Evolutionary conservation across 1,139 yeast genomes (phyloP).

Genomic region (Nakaseomyces sp.): DNA sequence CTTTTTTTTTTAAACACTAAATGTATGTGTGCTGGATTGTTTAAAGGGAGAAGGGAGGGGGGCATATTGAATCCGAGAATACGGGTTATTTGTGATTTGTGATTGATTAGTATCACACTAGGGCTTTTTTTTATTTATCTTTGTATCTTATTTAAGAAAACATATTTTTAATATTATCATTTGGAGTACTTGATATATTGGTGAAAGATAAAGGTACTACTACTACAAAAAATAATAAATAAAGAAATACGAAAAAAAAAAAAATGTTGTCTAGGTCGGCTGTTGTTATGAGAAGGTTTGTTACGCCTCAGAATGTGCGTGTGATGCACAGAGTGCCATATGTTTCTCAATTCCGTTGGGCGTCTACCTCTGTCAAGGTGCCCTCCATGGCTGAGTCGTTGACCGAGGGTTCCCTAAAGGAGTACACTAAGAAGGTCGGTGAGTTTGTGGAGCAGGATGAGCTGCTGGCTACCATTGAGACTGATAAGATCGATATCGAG

Average conservation of each 20-base stretch:
- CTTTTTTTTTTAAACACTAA: too few species aligned
- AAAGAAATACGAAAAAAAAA: background rate
- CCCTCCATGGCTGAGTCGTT: constrained; percentile 99
- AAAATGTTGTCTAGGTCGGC: constrained; percentile 5
- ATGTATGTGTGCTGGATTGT: too few species aligned
- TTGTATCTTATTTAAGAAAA: too few species aligned
- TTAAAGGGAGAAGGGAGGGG: too few species aligned
- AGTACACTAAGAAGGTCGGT: constrained; percentile 74
- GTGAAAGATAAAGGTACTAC: too few species aligned
- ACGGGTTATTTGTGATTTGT: too few species aligned
- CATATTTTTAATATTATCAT: too few species aligned
- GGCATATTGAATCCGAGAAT: too few species aligned
- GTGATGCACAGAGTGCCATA: background rate
- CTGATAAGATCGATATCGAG: constrained; percentile 96
- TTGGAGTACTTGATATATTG: too few species aligned
- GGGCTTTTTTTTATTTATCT: too few species aligned
- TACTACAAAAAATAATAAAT: too few species aligned
- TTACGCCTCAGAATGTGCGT: background rate
- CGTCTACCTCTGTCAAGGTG: constrained; percentile 59
- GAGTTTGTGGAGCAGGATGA: constrained; percentile 85
- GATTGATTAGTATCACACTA: too few species aligned
- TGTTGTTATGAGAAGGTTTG: background rate
- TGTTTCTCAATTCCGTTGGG: constrained; percentile 17
- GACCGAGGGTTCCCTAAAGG: constrained; percentile 90
- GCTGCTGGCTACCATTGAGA: constrained; percentile 92